Base-by-base conservation (phyloP, 768 basidiomycete species). In the Leccinum obscurum region DNA sequence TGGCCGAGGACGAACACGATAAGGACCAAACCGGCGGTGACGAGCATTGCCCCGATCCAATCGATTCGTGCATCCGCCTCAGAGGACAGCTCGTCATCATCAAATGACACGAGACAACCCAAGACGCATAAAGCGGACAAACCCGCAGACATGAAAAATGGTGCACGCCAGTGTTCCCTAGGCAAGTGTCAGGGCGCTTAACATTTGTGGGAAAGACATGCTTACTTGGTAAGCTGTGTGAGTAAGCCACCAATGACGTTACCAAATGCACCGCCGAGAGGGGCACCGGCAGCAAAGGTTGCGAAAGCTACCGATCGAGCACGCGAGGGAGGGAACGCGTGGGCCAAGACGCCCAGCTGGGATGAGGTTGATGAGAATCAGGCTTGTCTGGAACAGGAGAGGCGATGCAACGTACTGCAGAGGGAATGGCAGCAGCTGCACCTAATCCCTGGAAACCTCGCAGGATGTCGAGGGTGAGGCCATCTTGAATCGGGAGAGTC, bases 391-490 rank as follows among this genome's bases (percentile, higher is more conserved):
- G n/a, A 24, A 59, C 9, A 52, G 22, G 20, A 63, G 54, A 37
- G 28, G 30, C 6, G 11, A 52, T 41, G 32, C 15, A 60, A 68
- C 80, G 68, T 77, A 90, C 89, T 11, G 86, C 80, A 15, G 91
- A 83, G 5, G 92, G 92, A 15, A 92, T 84, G 5, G 81, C 81
- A 0, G 91, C 92, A 0, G 92, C 90, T 0, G 82, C 82, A 1
- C 92, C 94, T n/a, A 89, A 75, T 3, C 94, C 94, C 63, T 93
- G 89, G 17, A 93, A 71, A 0, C 83, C 95, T 59, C 95, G 81
- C 15, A 94, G 77, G 15, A 95, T 72, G 62, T 87, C 83, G 37
- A 97, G 75, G 0, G 83, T 81, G 8, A 87, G 71, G 8, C 81
- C 78, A 65, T 84, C 87, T 88, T 10, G 26, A 3, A 52, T 30